These are phyloP conservation scores for Irpex lacteus DNA, from an alignment of 1,284 basidiomycete species.

Conservation along the genomic window DNA sequence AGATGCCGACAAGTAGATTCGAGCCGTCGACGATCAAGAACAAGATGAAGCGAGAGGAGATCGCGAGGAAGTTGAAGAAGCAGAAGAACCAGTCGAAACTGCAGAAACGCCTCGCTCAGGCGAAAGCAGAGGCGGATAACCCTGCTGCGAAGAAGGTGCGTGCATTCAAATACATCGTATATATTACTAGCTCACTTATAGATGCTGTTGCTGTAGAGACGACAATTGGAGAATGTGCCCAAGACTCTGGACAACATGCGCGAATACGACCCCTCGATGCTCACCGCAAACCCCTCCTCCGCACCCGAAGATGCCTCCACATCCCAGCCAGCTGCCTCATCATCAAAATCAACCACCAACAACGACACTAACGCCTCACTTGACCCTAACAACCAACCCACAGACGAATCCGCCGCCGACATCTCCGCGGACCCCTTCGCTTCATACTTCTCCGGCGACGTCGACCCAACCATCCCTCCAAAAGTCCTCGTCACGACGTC, in stretches of 20 bases:
- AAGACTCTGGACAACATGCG: slow-evolving; percentile 93
- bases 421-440: slow-evolving; percentile 73
- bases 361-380: too few species aligned
- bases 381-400: slow-evolving; percentile 25
- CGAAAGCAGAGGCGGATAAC: slow-evolving; percentile 69
- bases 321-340: slow-evolving; percentile 20
- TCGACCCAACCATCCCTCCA: slow-evolving; percentile 70
- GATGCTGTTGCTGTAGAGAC: slow-evolving; percentile 51
- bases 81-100: slow-evolving; percentile 83
- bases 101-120: slow-evolving; percentile 71
- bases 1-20: slow-evolving; percentile 54
- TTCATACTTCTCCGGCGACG: slow-evolving; percentile 60
- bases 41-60: slow-evolving; percentile 81
- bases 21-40: slow-evolving; percentile 75
- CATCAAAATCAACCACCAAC: slow-evolving; percentile 4
- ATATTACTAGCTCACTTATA: too few species aligned
- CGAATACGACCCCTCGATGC: slow-evolving; percentile 84
- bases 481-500: slow-evolving; percentile 91
- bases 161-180: neutral
- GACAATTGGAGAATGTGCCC: slow-evolving; percentile 82
- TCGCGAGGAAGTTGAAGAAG: slow-evolving; percentile 73
- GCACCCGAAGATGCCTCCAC: slow-evolving; percentile 31
- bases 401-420: slow-evolving; percentile 63
- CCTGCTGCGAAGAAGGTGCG: slow-evolving; percentile 71
- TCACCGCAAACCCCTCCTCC: slow-evolving; percentile 62